Evolutionary conservation across 768 basidiomycete genomes (phyloP).

Genomic region (Cyclocybe aegerita): DNA sequence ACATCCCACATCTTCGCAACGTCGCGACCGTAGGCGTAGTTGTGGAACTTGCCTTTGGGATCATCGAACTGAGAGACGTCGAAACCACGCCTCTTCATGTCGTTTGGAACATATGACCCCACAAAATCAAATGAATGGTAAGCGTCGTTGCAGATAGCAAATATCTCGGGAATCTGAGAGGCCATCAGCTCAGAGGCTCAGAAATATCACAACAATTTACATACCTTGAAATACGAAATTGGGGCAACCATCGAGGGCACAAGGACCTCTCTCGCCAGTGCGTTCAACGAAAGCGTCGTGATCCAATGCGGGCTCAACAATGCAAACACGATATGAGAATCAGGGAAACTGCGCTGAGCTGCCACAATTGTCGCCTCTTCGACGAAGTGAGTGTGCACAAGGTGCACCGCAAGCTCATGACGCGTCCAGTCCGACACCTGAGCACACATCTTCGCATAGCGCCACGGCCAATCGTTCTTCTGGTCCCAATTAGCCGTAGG

Average conservation of each 20-base stretch:
- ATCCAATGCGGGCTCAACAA: constrained; percentile 28
- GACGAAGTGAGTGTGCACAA: constrained; percentile 28
- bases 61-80: constrained; percentile 20
- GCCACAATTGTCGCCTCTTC: constrained; percentile 30
- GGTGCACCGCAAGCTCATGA: constrained; percentile 27
- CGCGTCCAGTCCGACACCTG: constrained; percentile 27
- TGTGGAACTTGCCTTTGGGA: constrained; percentile 23
- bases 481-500: constrained; percentile 12
- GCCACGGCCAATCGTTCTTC: constrained; percentile 29
- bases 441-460: constrained; percentile 29
- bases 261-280: constrained; percentile 20
- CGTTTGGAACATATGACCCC: constrained; percentile 24
- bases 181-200: constrained; percentile 8
- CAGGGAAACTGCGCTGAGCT: constrained; percentile 22
- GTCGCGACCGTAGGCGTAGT: constrained; percentile 27
- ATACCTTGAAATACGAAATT: no score
- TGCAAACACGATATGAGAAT: constrained; percentile 22
- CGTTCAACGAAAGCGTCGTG: constrained; percentile 27
- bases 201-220: no score
- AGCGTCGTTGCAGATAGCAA: constrained; percentile 16
- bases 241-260: constrained; percentile 22
- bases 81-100: constrained; percentile 29
- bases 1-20: constrained; percentile 24
- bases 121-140: constrained; percentile 26
- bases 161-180: constrained; percentile 14